Evolutionary conservation across 2,329 filamentous ascomycete genomes (phyloP), one percentile per base, ranked within the genome.

Genomic region (Scytalidium lignicola): DNA sequence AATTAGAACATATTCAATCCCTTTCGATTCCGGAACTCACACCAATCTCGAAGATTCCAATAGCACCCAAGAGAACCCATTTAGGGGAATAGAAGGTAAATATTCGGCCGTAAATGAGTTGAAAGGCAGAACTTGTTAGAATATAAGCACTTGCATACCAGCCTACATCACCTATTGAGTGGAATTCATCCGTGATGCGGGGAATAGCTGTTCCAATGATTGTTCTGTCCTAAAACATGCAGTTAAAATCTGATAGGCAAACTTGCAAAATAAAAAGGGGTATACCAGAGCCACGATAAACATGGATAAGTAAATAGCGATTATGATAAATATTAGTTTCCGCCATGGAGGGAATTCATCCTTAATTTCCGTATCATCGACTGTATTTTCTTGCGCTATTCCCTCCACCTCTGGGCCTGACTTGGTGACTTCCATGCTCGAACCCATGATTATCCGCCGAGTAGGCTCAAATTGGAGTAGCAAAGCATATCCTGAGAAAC

Each of bases 71-170:
- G 12, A 62, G 54, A 15, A 61, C 55, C 52, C 55, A 58, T 57
- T 66, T 67, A 1, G 58, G 49, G 6, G 56, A 58, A 43, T 62
- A 65, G 40, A 65, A 60, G 9, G 60, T 65, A 43, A 64, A 66
- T 8, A 65, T 57, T 8, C 61, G 56, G 4, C 63, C 64, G 28
- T 57, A 65, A 17, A 59, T 49, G 17, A 59, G 52, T 47, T 61
- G 60, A 23, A 60, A 57, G 7, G 57, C 53, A 32, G 53, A 59
- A 23, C 60, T 55, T 40, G 67, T 68, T 44, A 71, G 58, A 43
- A 70, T 51, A 50, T 70, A 70, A 9, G 67, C 60, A 49, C 62
- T 65, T 2, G 66, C 70, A 49, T 74, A 74, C 72, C 72, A 75
- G 32, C 70, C 71, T 6, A 75, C 65, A 52, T 74, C 71, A 15